Percentiles rank a stretch among this genome's conserved stretches.
Conservation (phyloP, 176 grass and related monocot genomes). For the Carex kokanica region DNA sequence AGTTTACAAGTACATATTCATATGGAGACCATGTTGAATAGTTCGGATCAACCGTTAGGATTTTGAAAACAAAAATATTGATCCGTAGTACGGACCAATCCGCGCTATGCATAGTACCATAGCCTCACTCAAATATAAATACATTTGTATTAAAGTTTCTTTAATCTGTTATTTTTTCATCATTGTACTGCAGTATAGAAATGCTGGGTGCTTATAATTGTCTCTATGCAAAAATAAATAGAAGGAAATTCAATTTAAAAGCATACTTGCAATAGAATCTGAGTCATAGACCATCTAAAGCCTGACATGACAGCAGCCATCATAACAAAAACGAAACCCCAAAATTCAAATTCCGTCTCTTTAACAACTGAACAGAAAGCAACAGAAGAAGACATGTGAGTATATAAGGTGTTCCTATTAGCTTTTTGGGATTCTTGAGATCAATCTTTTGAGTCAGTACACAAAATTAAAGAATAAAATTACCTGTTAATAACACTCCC, state of each 20-base stretch:
- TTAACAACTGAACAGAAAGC: constrained; percentile 64
- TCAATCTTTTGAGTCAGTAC: background rate
- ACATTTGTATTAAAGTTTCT: background rate
- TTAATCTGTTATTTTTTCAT: background rate
- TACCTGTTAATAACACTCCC: constrained; percentile 94
- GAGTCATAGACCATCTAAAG: constrained; percentile 99
- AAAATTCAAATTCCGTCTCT: constrained; percentile 93
- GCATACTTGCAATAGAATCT: constrained; percentile 89
- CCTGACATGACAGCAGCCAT: constrained; percentile 99
- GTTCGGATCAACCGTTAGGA: no score
- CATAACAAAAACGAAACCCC: constrained; percentile 94
- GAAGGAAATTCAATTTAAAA: background rate
- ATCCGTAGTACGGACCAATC: no score
- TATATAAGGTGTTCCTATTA: background rate
- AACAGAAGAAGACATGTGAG: constrained; percentile 24
- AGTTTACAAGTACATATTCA: no score
- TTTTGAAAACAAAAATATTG: no score
- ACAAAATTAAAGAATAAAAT: background rate
- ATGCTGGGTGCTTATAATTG: constrained; percentile 18
- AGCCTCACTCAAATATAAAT: background rate
- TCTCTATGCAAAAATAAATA: constrained; percentile 32
- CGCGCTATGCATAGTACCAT: no score
- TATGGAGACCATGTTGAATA: no score
- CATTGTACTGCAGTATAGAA: background rate
- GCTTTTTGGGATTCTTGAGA: background rate